Evolutionary conservation across 2,329 filamentous ascomycete genomes (phyloP), one percentile per base, ranked within the genome.

Genomic region (Ascochyta fabae): DNA sequence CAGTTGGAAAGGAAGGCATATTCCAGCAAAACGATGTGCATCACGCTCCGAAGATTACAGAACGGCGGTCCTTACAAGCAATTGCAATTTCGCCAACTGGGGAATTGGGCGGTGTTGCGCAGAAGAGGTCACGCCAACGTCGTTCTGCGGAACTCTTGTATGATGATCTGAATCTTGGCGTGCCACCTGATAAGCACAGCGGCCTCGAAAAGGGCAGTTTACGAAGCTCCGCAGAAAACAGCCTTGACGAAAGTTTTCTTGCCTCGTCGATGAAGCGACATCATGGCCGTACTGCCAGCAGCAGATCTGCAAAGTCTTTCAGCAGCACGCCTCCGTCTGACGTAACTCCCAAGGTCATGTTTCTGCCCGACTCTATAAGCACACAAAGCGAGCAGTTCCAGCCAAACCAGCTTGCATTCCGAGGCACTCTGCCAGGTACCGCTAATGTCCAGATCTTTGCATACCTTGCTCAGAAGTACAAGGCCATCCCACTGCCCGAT

Each of bases 11-110:
- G 42, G 81, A 85, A 56, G 86, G 86, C 13, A 78, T 81, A 9
- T 88, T 88, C 60, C 81, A 84, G 16, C 86, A 88, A 67, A 84
- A 82, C 29, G 86, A 88, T 64, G 78, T 87, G 31, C 82, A 85
- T 54, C 84, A 83, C 73, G 79, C 82, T 6, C 78, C 83, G 8
- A 85, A 86, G 60, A 78, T 83, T n/a, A 78, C 85, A 43, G 83
- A 86, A 63, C 79, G 82, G 56, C 79, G 84, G 34, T 82, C 81
- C 50, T 75, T 84, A 65, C 84, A 84, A 64, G 79, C 84, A 1
- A 76, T 86, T 58, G 81, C 81, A 38, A 80, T 86, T 70, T 85
- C 84, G 41, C 82, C 85, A 26, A 80, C 78, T 59, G 85, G 85
- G 19, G 82, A 85, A 45, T 75, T 87, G 47, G 77, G 81, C 51